A percentile compares a stretch with the other conserved stretches of the same genome.
phyloP scores from a whole-genome alignment of 768 basidiomycete species.

The Suillus decipiens region DNA sequence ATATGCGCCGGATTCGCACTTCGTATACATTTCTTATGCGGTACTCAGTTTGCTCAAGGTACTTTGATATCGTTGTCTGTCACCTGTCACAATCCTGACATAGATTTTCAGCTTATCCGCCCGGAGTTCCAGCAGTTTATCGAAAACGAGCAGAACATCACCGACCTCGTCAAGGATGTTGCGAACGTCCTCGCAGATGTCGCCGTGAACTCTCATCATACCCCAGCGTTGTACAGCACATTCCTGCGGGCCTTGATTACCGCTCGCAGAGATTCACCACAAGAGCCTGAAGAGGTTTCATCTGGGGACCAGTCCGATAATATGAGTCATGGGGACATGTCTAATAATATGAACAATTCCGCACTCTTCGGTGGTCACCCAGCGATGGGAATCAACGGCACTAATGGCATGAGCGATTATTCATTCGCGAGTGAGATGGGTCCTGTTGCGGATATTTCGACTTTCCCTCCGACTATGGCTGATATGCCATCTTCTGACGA shows the following conservation, averaged over 20 bases:
- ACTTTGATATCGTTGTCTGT: slow-evolving; percentile 15
- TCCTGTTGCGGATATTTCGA: slow-evolving; percentile 76
- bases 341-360: slow-evolving; percentile 21
- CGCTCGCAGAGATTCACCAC: slow-evolving; percentile 40
- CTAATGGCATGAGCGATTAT: slow-evolving; percentile 50
- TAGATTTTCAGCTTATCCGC: slow-evolving; percentile 64
- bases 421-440: slow-evolving; percentile 85
- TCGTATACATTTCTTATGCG: slow-evolving; percentile 91
- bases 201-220: slow-evolving; percentile 79
- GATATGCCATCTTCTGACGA: slow-evolving; percentile 44
- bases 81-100: slow-evolving; percentile 16
- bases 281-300: slow-evolving; percentile 35
- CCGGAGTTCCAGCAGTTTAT: slow-evolving; percentile 81
- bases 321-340: slow-evolving; percentile 29
- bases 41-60: slow-evolving; percentile 93
- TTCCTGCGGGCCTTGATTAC: slow-evolving; percentile 80
- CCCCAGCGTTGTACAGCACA: slow-evolving; percentile 85
- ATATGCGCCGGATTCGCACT: slow-evolving; percentile 89
- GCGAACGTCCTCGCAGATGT: slow-evolving; percentile 77
- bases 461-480: slow-evolving; percentile 88
- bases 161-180: slow-evolving; percentile 75
- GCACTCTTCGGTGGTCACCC: slow-evolving; percentile 21
- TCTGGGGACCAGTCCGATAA: slow-evolving; percentile 1
- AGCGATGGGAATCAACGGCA: slow-evolving; percentile 21
- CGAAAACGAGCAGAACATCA: slow-evolving; percentile 70